Evolutionary conservation across 2,329 filamentous ascomycete species (phyloP).

Genomic region (Cercospora zeae-maydis): DNA sequence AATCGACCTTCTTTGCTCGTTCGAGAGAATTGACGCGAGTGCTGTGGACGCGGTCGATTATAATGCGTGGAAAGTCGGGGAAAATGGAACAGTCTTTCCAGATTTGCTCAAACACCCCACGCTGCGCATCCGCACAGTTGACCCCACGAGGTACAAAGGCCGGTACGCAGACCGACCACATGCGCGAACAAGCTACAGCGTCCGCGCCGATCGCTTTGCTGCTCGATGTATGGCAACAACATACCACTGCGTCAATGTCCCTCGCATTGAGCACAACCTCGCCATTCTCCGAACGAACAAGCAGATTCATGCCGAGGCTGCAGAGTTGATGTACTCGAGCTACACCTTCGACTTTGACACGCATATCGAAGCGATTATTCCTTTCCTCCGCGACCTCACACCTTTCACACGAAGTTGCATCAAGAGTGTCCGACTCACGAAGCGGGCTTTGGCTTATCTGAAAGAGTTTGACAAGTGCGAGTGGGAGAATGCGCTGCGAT

Average conservation of each 20-base stretch:
- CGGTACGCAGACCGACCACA: slow-evolving; percentile 25
- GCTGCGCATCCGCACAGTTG: slow-evolving; percentile 44
- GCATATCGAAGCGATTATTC: slow-evolving; percentile 58
- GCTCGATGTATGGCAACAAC: slow-evolving; percentile 51
- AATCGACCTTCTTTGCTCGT: slow-evolving; percentile 33
- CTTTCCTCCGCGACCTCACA: slow-evolving; percentile 58
- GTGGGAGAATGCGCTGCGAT: slow-evolving; percentile 54
- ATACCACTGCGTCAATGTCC: slow-evolving; percentile 47
- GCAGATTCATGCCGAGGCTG: slow-evolving; percentile 54
- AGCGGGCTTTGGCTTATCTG: slow-evolving; percentile 52
- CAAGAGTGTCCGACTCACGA: slow-evolving; percentile 52
- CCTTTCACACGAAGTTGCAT: slow-evolving; percentile 48
- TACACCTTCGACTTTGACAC: slow-evolving; percentile 59
- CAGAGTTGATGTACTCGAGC: slow-evolving; percentile 53
- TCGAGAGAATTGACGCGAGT: slow-evolving; percentile 33
- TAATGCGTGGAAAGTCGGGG: slow-evolving; percentile 26
- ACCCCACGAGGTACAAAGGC: slow-evolving; percentile 36
- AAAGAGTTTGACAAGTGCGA: slow-evolving; percentile 56
- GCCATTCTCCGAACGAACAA: slow-evolving; percentile 35
- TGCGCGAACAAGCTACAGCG: slow-evolving; percentile 40
- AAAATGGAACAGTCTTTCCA: slow-evolving; percentile 9
- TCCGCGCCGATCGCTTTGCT: slow-evolving; percentile 43
- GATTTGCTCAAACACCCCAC: slow-evolving; percentile 30
- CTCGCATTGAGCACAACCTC: slow-evolving; percentile 35
- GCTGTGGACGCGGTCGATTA: slow-evolving; percentile 45